Evolutionary conservation across 73 alveolate genomes (phyloP).

Genomic region (Stentor roeselii): DNA sequence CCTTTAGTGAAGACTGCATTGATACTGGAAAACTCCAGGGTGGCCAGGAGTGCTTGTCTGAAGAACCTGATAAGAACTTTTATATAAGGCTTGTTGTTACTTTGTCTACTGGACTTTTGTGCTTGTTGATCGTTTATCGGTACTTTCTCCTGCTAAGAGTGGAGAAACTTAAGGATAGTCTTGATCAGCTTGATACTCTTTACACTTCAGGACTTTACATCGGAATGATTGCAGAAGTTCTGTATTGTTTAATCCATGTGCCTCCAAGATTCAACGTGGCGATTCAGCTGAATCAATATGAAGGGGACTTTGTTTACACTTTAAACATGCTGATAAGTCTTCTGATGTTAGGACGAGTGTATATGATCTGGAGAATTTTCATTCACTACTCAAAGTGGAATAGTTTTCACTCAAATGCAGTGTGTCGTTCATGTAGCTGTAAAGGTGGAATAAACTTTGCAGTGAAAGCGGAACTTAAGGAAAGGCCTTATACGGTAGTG

Average conservation of each 20-base stretch:
- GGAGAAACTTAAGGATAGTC: neutral
- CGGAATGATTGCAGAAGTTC: neutral
- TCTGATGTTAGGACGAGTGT: constrained; percentile 56
- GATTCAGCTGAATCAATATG: neutral
- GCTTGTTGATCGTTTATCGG: neutral
- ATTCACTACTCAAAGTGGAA: constrained; percentile 83
- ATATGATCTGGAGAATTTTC: constrained; percentile 66
- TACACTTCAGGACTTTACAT: neutral
- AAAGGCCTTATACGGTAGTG: constrained; percentile 69
- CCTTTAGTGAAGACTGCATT: neutral
- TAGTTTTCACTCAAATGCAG: constrained; percentile 66
- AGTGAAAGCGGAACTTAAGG: constrained; percentile 76
- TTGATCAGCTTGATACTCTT: neutral
- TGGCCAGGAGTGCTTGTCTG: constrained; percentile 29
- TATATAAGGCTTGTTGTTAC: neutral
- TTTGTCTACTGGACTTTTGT: neutral
- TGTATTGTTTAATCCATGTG: neutral
- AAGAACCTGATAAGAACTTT: neutral
- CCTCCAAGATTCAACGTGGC: neutral
- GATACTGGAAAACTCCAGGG: constrained; percentile 29
- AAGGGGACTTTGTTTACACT: constrained; percentile 5
- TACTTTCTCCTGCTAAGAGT: neutral
- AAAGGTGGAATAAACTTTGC: constrained; percentile 79
- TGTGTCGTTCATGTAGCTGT: constrained; percentile 76
- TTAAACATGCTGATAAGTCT: constrained; percentile 65